Evolutionary conservation across 2,329 filamentous ascomycete genomes (phyloP), one percentile per base, ranked within the genome.

Genomic region (Aspergillus eucalypticola): DNA sequence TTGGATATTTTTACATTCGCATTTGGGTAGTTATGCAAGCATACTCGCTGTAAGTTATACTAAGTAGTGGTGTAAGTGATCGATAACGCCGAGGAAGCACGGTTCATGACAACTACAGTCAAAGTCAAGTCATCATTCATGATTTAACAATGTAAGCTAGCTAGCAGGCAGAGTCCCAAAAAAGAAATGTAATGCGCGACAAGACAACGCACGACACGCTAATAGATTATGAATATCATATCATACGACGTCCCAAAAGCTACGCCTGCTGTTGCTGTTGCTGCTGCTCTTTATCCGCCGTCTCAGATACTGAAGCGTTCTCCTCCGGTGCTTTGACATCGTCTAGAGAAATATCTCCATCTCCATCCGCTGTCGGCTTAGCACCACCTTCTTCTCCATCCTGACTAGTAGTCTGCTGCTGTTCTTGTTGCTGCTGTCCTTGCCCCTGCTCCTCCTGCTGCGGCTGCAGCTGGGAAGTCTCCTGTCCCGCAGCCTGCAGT

Each of bases 321-420:
- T 60, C 63, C 41, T 55, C 59, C 15, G 17, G 55, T 13, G 60
- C 60, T 27, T 66, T 69, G 11, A 64, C 64, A 63, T 77, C 76
- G 5, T 69, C 71, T 19, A 79, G 68, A 25, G 74, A 69, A 54
- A 79, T 77, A 55, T 79, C 78, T 6, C 74, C 76, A 55, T 78
- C 67, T 2, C 49, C 61, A 54, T 63, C 64, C 29, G 65, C 63
- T 23, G 62, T 50, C 13, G 60, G 63, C n/a, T 61, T 56, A 4
- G 62, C 11, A 35, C 5, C 11, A 35, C 5, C 25, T 27, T 38
- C 38, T 8, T 35, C 52, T n/a, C 11, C 23, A 10, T 2, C 15
- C 10, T 13, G 38, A 15, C 10, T 3, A 19, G 32, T 35, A 15
- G 32, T 13, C 32, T 35, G 32, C 32, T 35, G 32, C 32, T 35